Conservation (phyloP, 2,329 filamentous ascomycete genomes). For the Aspergillus sp. region DNA sequence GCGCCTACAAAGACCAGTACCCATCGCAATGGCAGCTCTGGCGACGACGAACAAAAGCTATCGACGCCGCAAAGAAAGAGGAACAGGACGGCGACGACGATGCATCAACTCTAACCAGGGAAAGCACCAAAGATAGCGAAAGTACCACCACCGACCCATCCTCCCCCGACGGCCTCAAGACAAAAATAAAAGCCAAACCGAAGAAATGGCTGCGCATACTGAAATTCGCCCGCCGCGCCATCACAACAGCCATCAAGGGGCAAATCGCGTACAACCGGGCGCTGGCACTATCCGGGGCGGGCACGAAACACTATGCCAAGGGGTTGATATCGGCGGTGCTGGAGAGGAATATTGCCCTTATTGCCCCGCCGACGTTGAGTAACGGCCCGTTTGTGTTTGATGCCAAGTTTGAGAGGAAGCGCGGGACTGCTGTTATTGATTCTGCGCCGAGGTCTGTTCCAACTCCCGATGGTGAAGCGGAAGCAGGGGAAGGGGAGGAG, state of each 20-base stretch:
- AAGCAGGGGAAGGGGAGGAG: too few relatives aligned
- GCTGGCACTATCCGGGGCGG: background rate
- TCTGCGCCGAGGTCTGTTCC: constrained; percentile 26
- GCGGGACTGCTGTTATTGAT: constrained; percentile 69
- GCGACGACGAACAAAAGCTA: background rate
- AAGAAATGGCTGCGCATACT: constrained; percentile 57
- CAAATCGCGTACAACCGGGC: constrained; percentile 49
- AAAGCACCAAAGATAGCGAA: background rate
- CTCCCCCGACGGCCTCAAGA: background rate
- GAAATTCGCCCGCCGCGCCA: constrained; percentile 64
- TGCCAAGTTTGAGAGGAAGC: constrained; percentile 67
- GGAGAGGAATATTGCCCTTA: constrained; percentile 58
- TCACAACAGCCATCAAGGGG: constrained; percentile 57
- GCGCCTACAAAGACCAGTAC: background rate
- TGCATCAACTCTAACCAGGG: background rate
- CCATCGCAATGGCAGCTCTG: background rate
- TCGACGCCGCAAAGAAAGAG: background rate
- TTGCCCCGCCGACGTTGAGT: background rate
- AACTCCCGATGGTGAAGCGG: too few relatives aligned
- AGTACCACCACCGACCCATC: background rate
- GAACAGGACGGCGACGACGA: background rate
- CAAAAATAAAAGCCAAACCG: constrained; percentile 23
- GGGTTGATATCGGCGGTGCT: constrained; percentile 28
- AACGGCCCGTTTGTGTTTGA: constrained; percentile 76
- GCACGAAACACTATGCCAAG: constrained; percentile 15